A percentile compares a stretch with the other conserved stretches of the same genome.
Evolutionary conservation across 169 alveolate genomes (phyloP).

Genomic region (Eimeria tenella): DNA sequence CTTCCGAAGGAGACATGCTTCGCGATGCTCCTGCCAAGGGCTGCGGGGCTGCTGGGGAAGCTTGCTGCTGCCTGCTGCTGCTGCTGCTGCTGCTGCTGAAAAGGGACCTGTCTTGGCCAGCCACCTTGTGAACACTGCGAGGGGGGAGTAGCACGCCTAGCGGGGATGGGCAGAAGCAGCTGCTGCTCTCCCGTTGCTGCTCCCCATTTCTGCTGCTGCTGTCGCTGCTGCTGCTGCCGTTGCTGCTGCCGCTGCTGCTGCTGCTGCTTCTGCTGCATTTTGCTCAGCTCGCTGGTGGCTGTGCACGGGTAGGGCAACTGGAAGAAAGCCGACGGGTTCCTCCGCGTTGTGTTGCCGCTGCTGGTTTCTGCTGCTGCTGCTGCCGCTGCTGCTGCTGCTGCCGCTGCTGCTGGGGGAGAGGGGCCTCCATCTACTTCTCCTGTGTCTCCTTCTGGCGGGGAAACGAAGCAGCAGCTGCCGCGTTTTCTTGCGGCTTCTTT

Average conservation of each 20-base stretch:
- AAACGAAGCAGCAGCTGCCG: constrained; percentile 38
- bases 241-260: constrained; percentile 40
- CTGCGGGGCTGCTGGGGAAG: background rate
- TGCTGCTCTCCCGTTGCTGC: constrained; percentile 1
- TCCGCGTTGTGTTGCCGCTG: background rate
- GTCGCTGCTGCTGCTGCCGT: constrained; percentile 15
- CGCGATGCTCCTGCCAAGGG: background rate
- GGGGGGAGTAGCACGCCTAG: constrained; percentile 11
- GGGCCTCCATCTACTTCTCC: background rate
- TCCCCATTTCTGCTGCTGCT: background rate
- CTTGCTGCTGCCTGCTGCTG: background rate
- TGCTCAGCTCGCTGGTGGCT: background rate
- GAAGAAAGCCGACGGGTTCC: background rate
- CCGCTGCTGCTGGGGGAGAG: background rate
- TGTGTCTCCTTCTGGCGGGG: constrained; percentile 41
- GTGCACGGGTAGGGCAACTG: background rate
- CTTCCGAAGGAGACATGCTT: constrained; percentile 34
- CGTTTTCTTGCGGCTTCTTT: background rate
- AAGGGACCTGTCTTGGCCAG: constrained; percentile 7
- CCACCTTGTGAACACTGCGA: background rate
- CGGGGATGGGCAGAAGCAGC: constrained; percentile 36
- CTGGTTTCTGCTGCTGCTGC: constrained; percentile 2
- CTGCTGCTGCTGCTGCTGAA: constrained; percentile 28
- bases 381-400: constrained; percentile 12
- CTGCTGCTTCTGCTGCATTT: too few species aligned